phyloP scores from a whole-genome alignment of 169 alveolate species.

The Plasmodium vinckei region DNA sequence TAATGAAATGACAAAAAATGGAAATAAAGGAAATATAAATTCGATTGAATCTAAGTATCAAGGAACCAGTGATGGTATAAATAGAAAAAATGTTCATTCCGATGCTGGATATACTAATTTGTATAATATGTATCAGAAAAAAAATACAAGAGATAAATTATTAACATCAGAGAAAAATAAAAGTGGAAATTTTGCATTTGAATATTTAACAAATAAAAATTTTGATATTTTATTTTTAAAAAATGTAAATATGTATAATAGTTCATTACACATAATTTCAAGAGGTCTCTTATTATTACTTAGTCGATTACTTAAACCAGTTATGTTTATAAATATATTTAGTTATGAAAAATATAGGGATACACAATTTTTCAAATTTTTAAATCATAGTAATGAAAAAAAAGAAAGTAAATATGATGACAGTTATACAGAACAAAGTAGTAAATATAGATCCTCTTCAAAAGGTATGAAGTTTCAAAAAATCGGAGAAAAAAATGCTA shows the following conservation, averaged over 20 bases:
- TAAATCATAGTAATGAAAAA: not conserved
- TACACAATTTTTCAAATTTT: conserved; percentile 13
- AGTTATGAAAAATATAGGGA: conserved; percentile 31
- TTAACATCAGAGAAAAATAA: conserved; percentile 39
- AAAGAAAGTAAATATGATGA: not conserved
- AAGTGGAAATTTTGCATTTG: conserved; percentile 76
- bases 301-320: conserved; percentile 61
- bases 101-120: conserved; percentile 26
- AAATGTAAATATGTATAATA: conserved; percentile 43
- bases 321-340: conserved; percentile 60
- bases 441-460: not conserved
- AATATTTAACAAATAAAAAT: conserved; percentile 66
- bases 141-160: conserved; percentile 31
- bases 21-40: too few species aligned
- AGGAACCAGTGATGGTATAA: not conserved
- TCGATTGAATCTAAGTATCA: too few species aligned
- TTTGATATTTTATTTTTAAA: conserved; percentile 67
- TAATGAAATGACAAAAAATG: not conserved
- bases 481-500: not conserved
- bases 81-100: conserved; percentile 1
- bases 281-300: conserved; percentile 52
- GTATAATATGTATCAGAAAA: conserved; percentile 47
- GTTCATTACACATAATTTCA: conserved; percentile 44
- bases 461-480: not conserved
- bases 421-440: not conserved